Conservation (phyloP, 2,329 filamentous ascomycete species). For the Xylariaceae sp. region DNA sequence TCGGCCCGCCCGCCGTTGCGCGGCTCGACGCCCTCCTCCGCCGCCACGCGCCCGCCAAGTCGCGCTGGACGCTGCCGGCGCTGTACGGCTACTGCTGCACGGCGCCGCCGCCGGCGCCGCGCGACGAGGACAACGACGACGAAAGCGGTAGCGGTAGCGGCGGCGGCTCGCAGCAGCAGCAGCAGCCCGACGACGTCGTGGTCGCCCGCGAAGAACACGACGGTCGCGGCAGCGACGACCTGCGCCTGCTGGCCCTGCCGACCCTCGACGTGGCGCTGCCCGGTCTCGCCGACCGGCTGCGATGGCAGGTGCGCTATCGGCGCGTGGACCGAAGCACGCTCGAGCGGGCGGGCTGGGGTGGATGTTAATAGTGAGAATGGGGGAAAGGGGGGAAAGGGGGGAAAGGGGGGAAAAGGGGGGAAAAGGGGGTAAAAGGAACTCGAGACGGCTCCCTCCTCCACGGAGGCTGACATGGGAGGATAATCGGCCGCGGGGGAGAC, state of each 20-base stretch:
- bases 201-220: not conserved
- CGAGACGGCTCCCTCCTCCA: too few relatives aligned
- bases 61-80: constrained; percentile 47
- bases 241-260: constrained; percentile 42
- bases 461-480: too few relatives aligned
- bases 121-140: not conserved
- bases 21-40: constrained; percentile 37
- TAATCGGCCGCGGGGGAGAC: too few relatives aligned
- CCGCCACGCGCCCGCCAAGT: constrained; percentile 45
- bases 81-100: constrained; percentile 39
- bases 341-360: constrained; percentile 10
- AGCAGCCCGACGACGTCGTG: not conserved
- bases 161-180: not conserved
- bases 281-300: constrained; percentile 38
- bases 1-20: constrained; percentile 25
- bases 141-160: not conserved
- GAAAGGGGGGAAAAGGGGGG: not conserved
- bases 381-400: not conserved
- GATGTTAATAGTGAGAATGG: not conserved
- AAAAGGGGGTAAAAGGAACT: not conserved
- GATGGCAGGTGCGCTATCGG: constrained; percentile 43
- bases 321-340: constrained; percentile 38
- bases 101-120: constrained; percentile 7
- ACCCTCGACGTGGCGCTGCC: constrained; percentile 42
- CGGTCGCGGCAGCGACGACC: not conserved